phyloP scores from a whole-genome alignment of 306 rosid genomes.

The Quercus engelmannii region DNA sequence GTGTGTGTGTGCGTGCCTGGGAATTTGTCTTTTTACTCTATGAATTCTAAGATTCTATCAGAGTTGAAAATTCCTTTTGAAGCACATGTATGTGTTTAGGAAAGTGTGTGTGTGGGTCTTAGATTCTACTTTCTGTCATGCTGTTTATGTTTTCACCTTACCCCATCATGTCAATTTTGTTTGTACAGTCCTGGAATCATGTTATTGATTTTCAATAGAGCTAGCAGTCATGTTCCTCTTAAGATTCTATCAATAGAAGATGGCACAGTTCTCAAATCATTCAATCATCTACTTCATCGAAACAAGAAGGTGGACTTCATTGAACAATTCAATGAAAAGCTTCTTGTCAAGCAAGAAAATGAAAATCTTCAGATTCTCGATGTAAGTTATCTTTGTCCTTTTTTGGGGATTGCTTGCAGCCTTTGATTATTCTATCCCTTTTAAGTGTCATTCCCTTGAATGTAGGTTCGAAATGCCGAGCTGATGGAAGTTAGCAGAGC shows the following conservation, averaged over 20 bases:
- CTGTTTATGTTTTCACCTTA: background rate
- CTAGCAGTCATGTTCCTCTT: slow-evolving; percentile 81
- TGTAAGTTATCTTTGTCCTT: slow-evolving; percentile 38
- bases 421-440: slow-evolving; percentile 6
- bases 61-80: too few species aligned
- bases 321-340: slow-evolving; percentile 97
- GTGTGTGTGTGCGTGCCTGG: background rate
- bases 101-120: background rate
- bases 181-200: slow-evolving; percentile 82
- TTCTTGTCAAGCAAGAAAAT: slow-evolving; percentile 94
- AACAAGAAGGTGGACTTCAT: slow-evolving; percentile 93
- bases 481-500: slow-evolving; percentile 68
- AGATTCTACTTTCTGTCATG: background rate
- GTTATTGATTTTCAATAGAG: slow-evolving; percentile 71
- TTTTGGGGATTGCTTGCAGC: background rate
- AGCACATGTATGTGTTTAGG: too few species aligned
- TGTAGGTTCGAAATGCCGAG: slow-evolving; percentile 75
- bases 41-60: background rate
- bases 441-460: background rate
- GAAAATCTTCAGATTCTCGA: slow-evolving; percentile 96
- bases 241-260: slow-evolving; percentile 90
- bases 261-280: slow-evolving; percentile 87
- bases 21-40: background rate
- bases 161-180: slow-evolving; percentile 5
- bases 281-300: slow-evolving; percentile 84